These are phyloP conservation scores for Fraxinus quadrangulata DNA, from an alignment of 257 asterid genomes.

Conservation along the genomic window DNA sequence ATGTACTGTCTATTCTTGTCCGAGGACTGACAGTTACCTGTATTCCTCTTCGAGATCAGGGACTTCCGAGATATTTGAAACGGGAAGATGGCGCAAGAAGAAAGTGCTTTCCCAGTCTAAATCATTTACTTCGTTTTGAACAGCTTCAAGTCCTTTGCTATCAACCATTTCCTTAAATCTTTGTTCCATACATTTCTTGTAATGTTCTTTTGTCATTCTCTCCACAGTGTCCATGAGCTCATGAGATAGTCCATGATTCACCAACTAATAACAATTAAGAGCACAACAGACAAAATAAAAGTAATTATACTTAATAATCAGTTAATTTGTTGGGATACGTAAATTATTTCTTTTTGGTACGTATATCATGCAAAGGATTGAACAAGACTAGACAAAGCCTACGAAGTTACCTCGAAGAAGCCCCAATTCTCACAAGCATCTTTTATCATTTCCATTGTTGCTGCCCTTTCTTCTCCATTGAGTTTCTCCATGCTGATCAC, in stretches of 20 bases:
- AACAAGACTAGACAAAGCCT: neutral
- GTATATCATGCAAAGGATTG: no score
- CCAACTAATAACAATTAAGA: constrained; percentile 30
- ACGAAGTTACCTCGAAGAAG: constrained; percentile 48
- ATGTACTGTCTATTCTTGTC: neutral
- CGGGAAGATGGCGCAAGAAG: constrained; percentile 64
- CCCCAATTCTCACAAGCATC: constrained; percentile 71
- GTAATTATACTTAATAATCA: neutral
- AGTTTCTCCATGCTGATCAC: constrained; percentile 55
- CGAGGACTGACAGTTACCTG: constrained; percentile 31
- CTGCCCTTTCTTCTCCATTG: constrained; percentile 46
- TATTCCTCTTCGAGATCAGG: constrained; percentile 57
- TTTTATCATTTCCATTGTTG: constrained; percentile 42
- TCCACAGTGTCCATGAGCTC: constrained; percentile 61
- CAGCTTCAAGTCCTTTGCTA: constrained; percentile 52
- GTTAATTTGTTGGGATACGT: neutral
- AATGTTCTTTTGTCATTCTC: constrained; percentile 57
- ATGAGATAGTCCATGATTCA: constrained; percentile 52
- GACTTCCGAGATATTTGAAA: constrained; percentile 47
- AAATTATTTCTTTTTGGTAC: neutral
- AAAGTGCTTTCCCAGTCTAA: constrained; percentile 70
- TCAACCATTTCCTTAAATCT: constrained; percentile 58
- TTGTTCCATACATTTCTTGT: constrained; percentile 53
- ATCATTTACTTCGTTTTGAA: constrained; percentile 51
- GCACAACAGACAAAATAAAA: neutral